A percentile compares a stretch with the other conserved stretches of the same genome.
These are phyloP conservation scores for Phytophthora litchii DNA, from an alignment of 352 stramenopile species.

Conservation along the genomic window DNA sequence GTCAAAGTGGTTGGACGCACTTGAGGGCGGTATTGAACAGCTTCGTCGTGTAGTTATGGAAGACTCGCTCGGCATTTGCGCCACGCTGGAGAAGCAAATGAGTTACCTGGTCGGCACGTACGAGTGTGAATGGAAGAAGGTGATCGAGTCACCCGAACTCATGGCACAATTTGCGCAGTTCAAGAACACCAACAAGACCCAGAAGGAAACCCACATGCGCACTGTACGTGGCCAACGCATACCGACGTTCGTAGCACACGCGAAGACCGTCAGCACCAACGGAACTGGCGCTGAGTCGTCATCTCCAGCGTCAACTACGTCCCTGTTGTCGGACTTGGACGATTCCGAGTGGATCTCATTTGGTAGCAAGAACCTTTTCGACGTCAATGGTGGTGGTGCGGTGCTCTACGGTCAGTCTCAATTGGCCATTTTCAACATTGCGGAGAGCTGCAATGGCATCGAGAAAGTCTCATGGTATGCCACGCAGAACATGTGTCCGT, in stretches of 20 bases:
- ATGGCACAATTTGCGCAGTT: conserved; percentile 91
- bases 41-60: conserved; percentile 80
- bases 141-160: conserved; percentile 84
- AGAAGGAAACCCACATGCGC: conserved; percentile 60
- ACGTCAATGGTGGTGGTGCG: conserved; percentile 81
- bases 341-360: conserved; percentile 78
- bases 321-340: conserved; percentile 25
- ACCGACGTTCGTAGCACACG: conserved; percentile 45
- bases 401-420: conserved; percentile 92
- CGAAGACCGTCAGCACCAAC: conserved; percentile 67
- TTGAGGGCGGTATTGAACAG: conserved; percentile 71
- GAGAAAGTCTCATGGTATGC: conserved; percentile 86
- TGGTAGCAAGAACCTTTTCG: conserved; percentile 72
- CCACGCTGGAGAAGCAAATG: conserved; percentile 85
- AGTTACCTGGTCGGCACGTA: conserved; percentile 91
- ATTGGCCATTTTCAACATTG: conserved; percentile 91
- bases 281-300: conserved; percentile 32
- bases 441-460: conserved; percentile 59
- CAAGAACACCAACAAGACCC: conserved; percentile 86
- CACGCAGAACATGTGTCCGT: conserved; percentile 94
- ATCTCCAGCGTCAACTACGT: conserved; percentile 45
- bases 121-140: conserved; percentile 94
- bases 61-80: conserved; percentile 89
- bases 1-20: conserved; percentile 88
- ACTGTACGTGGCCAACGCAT: conserved; percentile 90